phyloP scores from a whole-genome alignment of 345 rosid species.

The Euphorbia pulcherrima region DNA sequence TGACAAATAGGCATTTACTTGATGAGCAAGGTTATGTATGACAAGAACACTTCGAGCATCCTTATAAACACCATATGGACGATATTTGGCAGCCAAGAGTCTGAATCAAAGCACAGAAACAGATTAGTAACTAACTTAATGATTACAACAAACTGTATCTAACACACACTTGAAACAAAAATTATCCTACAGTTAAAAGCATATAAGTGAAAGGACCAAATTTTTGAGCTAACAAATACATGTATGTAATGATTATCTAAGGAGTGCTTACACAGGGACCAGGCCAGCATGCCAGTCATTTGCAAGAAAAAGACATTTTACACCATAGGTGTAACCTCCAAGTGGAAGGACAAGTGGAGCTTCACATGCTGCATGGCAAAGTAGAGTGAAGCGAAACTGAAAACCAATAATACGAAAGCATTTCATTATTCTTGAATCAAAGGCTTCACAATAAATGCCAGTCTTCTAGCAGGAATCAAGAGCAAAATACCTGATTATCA shows the following conservation, averaged over 20 bases:
- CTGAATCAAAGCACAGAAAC: slow-evolving; percentile 34
- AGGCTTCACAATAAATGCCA: background rate
- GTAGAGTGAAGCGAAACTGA: slow-evolving; percentile 92
- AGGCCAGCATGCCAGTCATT: slow-evolving; percentile 99
- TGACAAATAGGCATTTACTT: slow-evolving; percentile 40
- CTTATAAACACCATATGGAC: slow-evolving; percentile 76
- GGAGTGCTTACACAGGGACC: slow-evolving; percentile 71
- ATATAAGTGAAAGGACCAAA: background rate
- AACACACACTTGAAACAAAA: background rate
- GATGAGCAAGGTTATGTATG: slow-evolving; percentile 94
- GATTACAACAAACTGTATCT: background rate
- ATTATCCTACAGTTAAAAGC: background rate
- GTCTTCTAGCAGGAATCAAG: slow-evolving; percentile 4
- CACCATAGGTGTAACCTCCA: slow-evolving; percentile 92
- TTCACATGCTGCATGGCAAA: slow-evolving; percentile 96
- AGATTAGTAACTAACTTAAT: background rate
- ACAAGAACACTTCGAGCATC: slow-evolving; percentile 79
- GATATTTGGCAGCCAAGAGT: slow-evolving; percentile 86
- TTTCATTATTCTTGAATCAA: slow-evolving; percentile 23
- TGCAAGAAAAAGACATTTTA: slow-evolving; percentile 81
- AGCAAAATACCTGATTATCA: slow-evolving; percentile 73
- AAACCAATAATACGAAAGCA: slow-evolving; percentile 28
- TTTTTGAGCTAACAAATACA: background rate
- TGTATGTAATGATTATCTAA: slow-evolving; percentile 3
- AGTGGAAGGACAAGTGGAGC: slow-evolving; percentile 90